phyloP scores from a whole-genome alignment of 495 filamentous ascomycete genomes.

The Daldinia bambusicola region DNA sequence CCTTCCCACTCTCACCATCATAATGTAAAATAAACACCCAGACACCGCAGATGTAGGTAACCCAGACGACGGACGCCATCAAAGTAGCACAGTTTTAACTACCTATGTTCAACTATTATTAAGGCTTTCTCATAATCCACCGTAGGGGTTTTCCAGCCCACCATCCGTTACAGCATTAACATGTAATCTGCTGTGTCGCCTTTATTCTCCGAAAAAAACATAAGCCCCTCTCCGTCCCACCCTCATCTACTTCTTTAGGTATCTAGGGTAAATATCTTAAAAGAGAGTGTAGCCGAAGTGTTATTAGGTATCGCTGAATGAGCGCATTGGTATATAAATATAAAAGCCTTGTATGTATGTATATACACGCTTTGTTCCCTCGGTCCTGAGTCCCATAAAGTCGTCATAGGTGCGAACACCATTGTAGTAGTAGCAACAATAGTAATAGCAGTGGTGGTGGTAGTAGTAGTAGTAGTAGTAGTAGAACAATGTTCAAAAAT shows the following conservation, averaged over 20 bases:
- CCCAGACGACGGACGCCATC: no score
- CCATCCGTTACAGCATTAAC: constrained; percentile 6
- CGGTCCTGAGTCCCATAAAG: constrained; percentile 39
- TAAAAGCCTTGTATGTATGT: constrained; percentile 8
- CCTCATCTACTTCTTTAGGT: no score
- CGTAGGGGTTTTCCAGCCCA: neutral
- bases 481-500: constrained; percentile 19
- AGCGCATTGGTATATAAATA: constrained; percentile 14
- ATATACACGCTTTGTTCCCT: constrained; percentile 12
- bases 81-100: neutral
- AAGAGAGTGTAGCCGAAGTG: neutral
- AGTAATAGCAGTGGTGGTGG: no score
- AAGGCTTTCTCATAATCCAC: neutral
- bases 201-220: neutral
- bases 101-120: constrained; percentile 9
- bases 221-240: neutral
- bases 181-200: neutral
- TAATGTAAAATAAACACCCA: neutral
- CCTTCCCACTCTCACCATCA: no score
- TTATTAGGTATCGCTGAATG: neutral
- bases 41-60: no score
- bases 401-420: constrained; percentile 34
- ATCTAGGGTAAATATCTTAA: no score
- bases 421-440: neutral
- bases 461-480: no score